Base-by-base conservation (phyloP, 2,329 filamentous ascomycete species). In the Talaromyces sp. region DNA sequence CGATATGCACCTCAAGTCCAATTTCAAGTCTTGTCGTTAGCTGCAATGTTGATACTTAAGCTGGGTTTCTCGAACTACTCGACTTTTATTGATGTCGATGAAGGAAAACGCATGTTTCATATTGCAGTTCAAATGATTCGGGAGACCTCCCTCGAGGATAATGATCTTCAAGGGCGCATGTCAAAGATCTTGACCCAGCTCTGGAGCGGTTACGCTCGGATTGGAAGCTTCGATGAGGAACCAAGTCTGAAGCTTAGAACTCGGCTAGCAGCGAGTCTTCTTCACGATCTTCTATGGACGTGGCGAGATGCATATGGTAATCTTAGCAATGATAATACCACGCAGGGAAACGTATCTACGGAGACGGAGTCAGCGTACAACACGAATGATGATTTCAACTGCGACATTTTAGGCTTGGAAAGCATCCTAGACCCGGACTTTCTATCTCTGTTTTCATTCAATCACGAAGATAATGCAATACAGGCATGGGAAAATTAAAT, bases 131-230 rank as follows among this genome's bases (percentile, higher is more conserved):
- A 47, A 37, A 58, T 69, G n/a, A 52, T 68, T 27, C 58, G 65
- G 2, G 50, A 62, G 47, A 57, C 61, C 16, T 68, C 67, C 11
- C 33, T 67, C 1, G 68, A 68, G 64, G 67, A 71, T 24, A 69
- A 69, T 57, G 67, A 72, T 64, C 54, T 69, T 35, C 64, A 58
- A 8, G 69, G 67, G 3, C 60, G 69, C 33, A 60, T 61, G 33
- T 70, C 62, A 14, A 71, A 68, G 45, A 69, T 67, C 3, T 41
- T 70, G 43, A 63, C 70, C 8, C 69, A 70, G 22, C 39, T 70
- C 19, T 70, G 68, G 64, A 65, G 59, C 56, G 50, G 65, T 3
- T 67, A 68, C 11, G 57, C 60, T 14, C 52, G 63, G 1, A 60
- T 57, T 39, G 56, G 60, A 11, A 47, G 64, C 24, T 61, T 50